phyloP scores from a whole-genome alignment of 2,329 filamentous ascomycete genomes.

The Lecanicillium sp. region DNA sequence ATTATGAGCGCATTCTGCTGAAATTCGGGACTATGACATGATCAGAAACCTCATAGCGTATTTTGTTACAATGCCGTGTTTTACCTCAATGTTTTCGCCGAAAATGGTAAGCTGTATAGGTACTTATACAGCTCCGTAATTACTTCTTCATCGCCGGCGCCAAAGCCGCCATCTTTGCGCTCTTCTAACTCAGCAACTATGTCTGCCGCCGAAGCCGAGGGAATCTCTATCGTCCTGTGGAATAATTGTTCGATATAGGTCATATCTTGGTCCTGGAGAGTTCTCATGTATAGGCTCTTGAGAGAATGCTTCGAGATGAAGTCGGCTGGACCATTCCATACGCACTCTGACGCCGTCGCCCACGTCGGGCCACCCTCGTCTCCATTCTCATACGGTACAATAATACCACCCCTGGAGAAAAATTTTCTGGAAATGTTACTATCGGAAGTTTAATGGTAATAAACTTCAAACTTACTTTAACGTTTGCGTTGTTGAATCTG shows the following conservation, averaged over 20 bases:
- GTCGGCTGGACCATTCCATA: background rate
- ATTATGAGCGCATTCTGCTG: constrained; percentile 9
- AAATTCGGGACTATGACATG: constrained; percentile 3
- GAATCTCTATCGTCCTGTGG: background rate
- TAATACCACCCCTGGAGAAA: background rate
- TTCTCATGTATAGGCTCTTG: background rate
- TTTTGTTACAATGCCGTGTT: background rate
- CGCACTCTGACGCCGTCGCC: constrained; percentile 1
- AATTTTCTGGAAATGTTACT: background rate
- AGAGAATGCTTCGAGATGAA: background rate
- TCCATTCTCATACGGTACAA: background rate
- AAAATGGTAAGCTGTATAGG: background rate
- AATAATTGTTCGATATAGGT: background rate
- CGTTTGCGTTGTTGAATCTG: background rate
- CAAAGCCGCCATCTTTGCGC: background rate
- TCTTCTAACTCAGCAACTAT: background rate
- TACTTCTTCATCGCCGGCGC: background rate
- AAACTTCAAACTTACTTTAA: background rate
- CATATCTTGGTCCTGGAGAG: background rate
- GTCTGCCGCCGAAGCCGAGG: background rate
- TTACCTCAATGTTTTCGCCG: background rate
- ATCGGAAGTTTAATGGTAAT: background rate
- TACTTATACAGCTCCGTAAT: constrained; percentile 1
- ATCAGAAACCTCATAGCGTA: background rate
- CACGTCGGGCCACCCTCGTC: background rate